Percentiles rank a stretch among this genome's conserved stretches.
Evolutionary conservation across 805 yeast genomes (phyloP).

Genomic region (Candida hungchunana): DNA sequence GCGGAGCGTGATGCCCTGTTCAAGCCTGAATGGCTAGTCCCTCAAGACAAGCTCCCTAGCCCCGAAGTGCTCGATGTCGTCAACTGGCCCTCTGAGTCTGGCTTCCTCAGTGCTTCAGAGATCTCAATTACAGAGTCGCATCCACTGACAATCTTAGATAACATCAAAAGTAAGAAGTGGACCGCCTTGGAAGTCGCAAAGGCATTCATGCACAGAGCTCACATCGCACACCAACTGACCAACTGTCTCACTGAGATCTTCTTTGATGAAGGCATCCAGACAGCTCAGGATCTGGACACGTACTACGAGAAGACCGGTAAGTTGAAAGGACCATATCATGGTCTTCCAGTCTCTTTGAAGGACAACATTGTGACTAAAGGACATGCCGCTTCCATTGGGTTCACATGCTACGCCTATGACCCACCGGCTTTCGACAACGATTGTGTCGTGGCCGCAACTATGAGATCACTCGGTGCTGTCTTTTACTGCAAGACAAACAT

Average conservation of each 20-base stretch:
- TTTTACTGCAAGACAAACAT: conserved; percentile 50
- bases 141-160: conserved; percentile 12
- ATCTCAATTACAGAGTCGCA: conserved; percentile 28
- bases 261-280: conserved; percentile 49
- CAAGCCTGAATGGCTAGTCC: conserved; percentile 10
- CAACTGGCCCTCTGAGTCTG: conserved; percentile 28
- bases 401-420: conserved; percentile 29
- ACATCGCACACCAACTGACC: conserved; percentile 50
- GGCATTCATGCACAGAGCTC: conserved; percentile 56
- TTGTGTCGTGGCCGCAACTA: conserved; percentile 34
- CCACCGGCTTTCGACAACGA: conserved; percentile 32
- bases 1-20: conserved; percentile 38
- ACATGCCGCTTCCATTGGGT: conserved; percentile 46
- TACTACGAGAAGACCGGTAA: conserved; percentile 43
- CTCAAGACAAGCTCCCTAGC: conserved; percentile 6
- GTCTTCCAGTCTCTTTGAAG: conserved; percentile 60
- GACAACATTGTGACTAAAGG: conserved; percentile 38
- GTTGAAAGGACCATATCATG: conserved; percentile 60
- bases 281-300: conserved; percentile 51
- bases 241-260: conserved; percentile 35
- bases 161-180: conserved; percentile 32
- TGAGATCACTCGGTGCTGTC: conserved; percentile 46
- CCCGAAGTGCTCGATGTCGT: conserved; percentile 4
- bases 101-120: conserved; percentile 32
- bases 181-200: conserved; percentile 40